Conservation (phyloP, 352 stramenopile genomes). For the Pythium chondricola region DNA sequence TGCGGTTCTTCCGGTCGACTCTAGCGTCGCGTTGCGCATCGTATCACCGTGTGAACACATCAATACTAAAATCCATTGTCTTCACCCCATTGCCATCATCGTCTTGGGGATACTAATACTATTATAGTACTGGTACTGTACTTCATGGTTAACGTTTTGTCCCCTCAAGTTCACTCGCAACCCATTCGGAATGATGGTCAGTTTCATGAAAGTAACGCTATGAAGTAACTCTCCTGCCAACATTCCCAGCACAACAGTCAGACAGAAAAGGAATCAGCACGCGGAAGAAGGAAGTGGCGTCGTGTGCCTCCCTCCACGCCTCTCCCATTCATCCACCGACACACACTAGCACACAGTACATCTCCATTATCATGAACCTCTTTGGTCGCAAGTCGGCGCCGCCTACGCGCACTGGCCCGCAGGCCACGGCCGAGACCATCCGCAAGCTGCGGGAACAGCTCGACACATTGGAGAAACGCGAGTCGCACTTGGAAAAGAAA, state of each 20-base stretch:
- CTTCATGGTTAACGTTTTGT: no score
- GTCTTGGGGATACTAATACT: neutral
- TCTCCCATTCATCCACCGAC: neutral
- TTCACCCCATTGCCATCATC: neutral
- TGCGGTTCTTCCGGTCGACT: no score
- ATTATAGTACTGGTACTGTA: no score
- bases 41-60: no score
- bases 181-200: constrained; percentile 3
- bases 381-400: constrained; percentile 76
- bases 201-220: constrained; percentile 1
- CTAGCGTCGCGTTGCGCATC: no score
- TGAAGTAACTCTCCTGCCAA: constrained; percentile 2
- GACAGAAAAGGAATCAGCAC: neutral
- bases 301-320: neutral
- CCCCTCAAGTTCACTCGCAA: no score
- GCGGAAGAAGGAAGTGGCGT: neutral
- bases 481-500: constrained; percentile 97
- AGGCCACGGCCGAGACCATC: constrained; percentile 85
- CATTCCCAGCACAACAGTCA: neutral
- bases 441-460: constrained; percentile 87
- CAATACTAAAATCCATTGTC: neutral
- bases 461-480: constrained; percentile 90
- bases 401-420: constrained; percentile 39
- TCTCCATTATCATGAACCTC: constrained; percentile 57
- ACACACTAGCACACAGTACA: neutral